Evolutionary conservation across 257 asterid genomes (phyloP).

Genomic region (Echium plantagineum): DNA sequence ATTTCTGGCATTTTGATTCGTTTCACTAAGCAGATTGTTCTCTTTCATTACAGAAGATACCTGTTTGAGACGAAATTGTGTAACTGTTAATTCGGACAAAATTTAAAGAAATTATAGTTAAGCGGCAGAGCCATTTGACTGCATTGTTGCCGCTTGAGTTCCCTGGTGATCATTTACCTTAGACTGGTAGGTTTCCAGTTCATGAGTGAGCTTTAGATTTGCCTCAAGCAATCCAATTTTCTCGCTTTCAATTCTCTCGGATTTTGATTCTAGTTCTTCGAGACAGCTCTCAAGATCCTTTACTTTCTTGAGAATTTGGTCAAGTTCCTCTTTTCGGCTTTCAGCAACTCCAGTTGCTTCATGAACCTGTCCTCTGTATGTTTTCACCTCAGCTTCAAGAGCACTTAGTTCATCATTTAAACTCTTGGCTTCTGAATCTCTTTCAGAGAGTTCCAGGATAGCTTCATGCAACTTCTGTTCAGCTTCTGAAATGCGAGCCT

Average conservation of each 20-base stretch:
- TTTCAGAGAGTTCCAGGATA: conserved; percentile 31
- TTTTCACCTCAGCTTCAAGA: conserved; percentile 46
- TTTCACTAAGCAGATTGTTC: conserved; percentile 51
- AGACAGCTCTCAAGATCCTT: conserved; percentile 31
- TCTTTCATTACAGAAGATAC: conserved; percentile 44
- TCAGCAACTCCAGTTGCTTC: conserved; percentile 49
- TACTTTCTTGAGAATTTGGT: conserved; percentile 31
- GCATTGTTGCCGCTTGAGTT: too few relatives aligned
- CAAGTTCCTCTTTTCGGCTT: too few relatives aligned
- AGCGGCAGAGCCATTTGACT: too few relatives aligned
- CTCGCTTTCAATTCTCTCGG: conserved; percentile 37
- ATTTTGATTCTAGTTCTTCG: conserved; percentile 4
- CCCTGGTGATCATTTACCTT: conserved; percentile 35
- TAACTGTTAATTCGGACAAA: too few relatives aligned
- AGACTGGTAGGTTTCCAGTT: conserved; percentile 42
- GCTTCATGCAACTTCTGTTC: conserved; percentile 63
- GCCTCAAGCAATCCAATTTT: conserved; percentile 32
- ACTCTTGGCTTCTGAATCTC: conserved; percentile 66
- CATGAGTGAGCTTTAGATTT: conserved; percentile 51
- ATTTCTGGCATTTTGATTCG: conserved; percentile 52
- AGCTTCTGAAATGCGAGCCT: conserved; percentile 46
- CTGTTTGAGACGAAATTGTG: conserved; percentile 23
- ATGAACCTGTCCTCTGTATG: conserved; percentile 40
- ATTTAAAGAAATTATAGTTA: too few relatives aligned
- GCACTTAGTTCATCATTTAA: conserved; percentile 44